These are phyloP conservation scores for Claviceps fusiformis DNA, from an alignment of 2,329 filamentous ascomycete species.

Conservation along the genomic window DNA sequence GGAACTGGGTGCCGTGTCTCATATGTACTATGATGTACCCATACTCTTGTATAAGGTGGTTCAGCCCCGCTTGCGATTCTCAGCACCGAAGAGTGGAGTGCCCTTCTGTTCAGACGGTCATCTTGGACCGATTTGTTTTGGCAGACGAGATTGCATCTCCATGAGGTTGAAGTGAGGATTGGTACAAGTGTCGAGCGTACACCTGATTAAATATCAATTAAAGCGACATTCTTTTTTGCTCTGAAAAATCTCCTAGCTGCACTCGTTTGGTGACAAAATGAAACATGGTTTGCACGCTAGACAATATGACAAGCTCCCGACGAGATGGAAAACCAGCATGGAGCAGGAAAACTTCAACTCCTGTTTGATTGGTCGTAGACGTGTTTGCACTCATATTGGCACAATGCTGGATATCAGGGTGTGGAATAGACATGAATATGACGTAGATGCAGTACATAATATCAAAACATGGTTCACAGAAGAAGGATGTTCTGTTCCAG, in stretches of 20 bases:
- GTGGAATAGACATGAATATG: not conserved
- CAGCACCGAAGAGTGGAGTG: slow-evolving; percentile 55
- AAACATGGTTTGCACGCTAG: not conserved
- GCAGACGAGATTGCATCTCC: slow-evolving; percentile 32
- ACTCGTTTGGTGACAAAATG: not conserved
- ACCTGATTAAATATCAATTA: slow-evolving; percentile 26
- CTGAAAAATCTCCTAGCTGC: slow-evolving; percentile 1
- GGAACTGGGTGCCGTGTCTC: slow-evolving; percentile 24
- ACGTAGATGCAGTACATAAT: not conserved
- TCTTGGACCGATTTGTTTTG: slow-evolving; percentile 7
- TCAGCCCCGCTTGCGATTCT: slow-evolving; percentile 50
- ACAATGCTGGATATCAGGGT: not conserved
- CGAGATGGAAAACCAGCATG: not conserved
- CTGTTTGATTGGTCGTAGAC: not conserved
- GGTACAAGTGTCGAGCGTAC: slow-evolving; percentile 50
- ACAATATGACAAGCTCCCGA: not conserved
- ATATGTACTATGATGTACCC: slow-evolving; percentile 36
- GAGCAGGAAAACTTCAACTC: not conserved
- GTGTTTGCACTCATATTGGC: not conserved
- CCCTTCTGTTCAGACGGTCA: slow-evolving; percentile 16
- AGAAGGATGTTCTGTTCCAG: not conserved
- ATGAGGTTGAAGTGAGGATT: slow-evolving; percentile 61
- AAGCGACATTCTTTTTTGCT: slow-evolving; percentile 4
- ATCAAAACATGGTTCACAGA: not conserved
- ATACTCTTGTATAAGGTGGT: slow-evolving; percentile 34